Evolutionary conservation across 2,329 filamentous ascomycete species (phyloP).

Genomic region (Beauveria australis): DNA sequence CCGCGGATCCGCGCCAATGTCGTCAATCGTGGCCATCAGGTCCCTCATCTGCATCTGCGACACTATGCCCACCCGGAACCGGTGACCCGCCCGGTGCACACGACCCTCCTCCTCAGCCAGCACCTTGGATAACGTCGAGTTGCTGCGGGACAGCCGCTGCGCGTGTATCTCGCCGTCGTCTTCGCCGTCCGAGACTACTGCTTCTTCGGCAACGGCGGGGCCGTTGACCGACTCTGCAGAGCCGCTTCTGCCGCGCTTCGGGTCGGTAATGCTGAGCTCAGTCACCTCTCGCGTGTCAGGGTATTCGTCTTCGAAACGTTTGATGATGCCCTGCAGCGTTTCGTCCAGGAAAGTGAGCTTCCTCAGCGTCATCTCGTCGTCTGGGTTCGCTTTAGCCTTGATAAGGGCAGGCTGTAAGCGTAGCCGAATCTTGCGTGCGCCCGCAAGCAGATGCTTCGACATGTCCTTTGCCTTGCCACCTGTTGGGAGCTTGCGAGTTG

Average conservation of each 20-base stretch:
- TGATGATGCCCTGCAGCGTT: slow-evolving; percentile 84
- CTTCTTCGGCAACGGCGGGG: slow-evolving; percentile 24
- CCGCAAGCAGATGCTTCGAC: slow-evolving; percentile 80
- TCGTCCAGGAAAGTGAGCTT: slow-evolving; percentile 79
- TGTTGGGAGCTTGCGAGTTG: slow-evolving; percentile 30
- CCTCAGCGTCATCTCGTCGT: slow-evolving; percentile 71
- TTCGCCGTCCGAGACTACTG: slow-evolving; percentile 38
- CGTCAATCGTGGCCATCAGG: slow-evolving; percentile 39
- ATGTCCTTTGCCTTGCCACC: slow-evolving; percentile 73
- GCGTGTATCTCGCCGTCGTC: slow-evolving; percentile 39
- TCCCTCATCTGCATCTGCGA: slow-evolving; percentile 41
- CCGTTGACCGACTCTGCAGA: not conserved
- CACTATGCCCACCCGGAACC: slow-evolving; percentile 46
- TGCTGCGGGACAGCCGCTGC: slow-evolving; percentile 39
- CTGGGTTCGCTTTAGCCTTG: slow-evolving; percentile 59
- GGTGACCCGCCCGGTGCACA: slow-evolving; percentile 46
- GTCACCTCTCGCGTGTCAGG: slow-evolving; percentile 63
- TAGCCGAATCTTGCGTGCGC: slow-evolving; percentile 78
- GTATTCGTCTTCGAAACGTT: slow-evolving; percentile 92
- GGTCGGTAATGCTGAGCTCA: not conserved
- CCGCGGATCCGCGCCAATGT: slow-evolving; percentile 41
- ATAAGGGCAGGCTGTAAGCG: slow-evolving; percentile 76
- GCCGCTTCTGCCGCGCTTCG: slow-evolving; percentile 3
- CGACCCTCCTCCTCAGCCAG: slow-evolving; percentile 51
- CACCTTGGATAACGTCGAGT: slow-evolving; percentile 45